A percentile compares a stretch with the other conserved stretches of the same genome.
Conservation (phyloP, 768 basidiomycete species). For the Favolaschia claudopus region DNA sequence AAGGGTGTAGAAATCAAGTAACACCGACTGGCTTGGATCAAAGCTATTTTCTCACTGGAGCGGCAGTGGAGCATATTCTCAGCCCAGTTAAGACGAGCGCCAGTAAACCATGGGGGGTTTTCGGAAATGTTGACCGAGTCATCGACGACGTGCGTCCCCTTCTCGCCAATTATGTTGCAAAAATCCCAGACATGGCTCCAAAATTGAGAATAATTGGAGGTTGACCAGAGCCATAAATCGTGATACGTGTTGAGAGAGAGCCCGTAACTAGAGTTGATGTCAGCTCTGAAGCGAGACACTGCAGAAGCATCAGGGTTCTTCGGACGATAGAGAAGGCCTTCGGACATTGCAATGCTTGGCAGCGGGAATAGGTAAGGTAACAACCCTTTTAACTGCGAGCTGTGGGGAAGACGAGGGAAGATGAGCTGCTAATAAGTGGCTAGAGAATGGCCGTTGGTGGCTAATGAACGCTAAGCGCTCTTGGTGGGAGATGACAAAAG, state of each 20-base stretch:
- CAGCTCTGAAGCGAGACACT: constrained; percentile 55
- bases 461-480: too few relatives aligned
- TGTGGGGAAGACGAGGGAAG: too few relatives aligned
- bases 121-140: constrained; percentile 55
- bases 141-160: constrained; percentile 69
- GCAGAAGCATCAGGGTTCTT: constrained; percentile 49
- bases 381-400: too few relatives aligned
- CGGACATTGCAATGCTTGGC: constrained; percentile 21
- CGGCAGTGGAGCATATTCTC: constrained; percentile 79
- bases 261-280: constrained; percentile 56
- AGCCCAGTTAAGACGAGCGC: constrained; percentile 78
- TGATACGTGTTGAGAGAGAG: constrained; percentile 60
- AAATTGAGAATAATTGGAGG: constrained; percentile 63
- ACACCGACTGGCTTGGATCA: constrained; percentile 74
- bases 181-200: constrained; percentile 82
- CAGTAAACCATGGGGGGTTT: constrained; percentile 77
- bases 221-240: constrained; percentile 76
- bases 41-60: constrained; percentile 63
- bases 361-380: not conserved
- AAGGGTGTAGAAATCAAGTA: constrained; percentile 23
- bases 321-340: constrained; percentile 54
- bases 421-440: too few relatives aligned
- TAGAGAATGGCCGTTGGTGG: too few relatives aligned
- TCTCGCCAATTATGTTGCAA: constrained; percentile 65
- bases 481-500: too few relatives aligned